Conservation (phyloP, 2,329 filamentous ascomycete genomes). For the Alternaria dauci region DNA sequence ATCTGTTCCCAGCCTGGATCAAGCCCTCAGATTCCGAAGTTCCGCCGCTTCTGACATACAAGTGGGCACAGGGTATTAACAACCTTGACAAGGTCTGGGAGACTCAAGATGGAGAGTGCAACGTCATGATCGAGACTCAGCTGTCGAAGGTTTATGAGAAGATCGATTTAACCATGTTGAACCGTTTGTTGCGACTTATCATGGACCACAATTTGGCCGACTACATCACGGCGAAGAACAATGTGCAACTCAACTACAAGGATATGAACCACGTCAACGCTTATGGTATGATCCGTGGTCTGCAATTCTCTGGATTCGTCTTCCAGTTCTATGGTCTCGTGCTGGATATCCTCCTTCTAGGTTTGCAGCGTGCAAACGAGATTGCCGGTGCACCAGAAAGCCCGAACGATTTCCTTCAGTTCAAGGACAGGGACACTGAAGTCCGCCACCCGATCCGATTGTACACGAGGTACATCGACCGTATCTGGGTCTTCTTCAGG, state of each 20-base stretch:
- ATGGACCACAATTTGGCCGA: constrained; percentile 99
- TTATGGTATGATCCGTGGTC: constrained; percentile 96
- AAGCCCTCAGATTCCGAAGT: constrained; percentile 99
- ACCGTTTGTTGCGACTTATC: constrained; percentile 89
- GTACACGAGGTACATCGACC: constrained; percentile 98
- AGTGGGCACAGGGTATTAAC: constrained; percentile 99
- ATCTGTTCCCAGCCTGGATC: constrained; percentile 98
- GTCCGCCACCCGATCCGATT: constrained; percentile 92
- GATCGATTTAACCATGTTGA: constrained; percentile 94
- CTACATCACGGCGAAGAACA: constrained; percentile 99
- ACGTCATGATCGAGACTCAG: constrained; percentile 98
- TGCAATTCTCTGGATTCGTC: constrained; percentile 98
- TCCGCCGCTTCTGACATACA: constrained; percentile 91
- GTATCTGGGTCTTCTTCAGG: constrained; percentile 96
- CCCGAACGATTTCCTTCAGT: constrained; percentile 97
- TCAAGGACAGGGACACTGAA: constrained; percentile 91
- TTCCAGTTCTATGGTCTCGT: constrained; percentile 99
- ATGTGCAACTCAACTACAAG: constrained; percentile 98
- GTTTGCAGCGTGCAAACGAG: constrained; percentile 94
- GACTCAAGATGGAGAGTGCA: constrained; percentile 91
- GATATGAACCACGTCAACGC: constrained; percentile 99
- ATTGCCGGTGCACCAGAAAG: constrained; percentile 93
- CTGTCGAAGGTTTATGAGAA: constrained; percentile 99
- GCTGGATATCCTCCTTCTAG: constrained; percentile 88
- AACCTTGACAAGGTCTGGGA: constrained; percentile 97